Evolutionary conservation across 306 rosid genomes (phyloP).

Genomic region (Lupinus albus): DNA sequence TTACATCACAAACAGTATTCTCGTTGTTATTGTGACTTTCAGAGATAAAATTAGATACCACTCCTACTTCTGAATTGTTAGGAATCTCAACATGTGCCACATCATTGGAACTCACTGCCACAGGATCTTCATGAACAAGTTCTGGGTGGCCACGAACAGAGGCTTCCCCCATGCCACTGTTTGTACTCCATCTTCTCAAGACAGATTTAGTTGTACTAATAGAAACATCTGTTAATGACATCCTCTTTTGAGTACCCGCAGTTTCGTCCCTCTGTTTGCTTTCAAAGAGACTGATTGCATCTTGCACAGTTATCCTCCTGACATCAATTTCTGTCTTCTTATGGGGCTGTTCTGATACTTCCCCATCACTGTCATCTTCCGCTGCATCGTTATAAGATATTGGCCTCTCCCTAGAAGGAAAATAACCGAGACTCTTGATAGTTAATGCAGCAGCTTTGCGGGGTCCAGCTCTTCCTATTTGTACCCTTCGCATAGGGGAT

Average conservation of each 20-base stretch:
- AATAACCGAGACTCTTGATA: slow-evolving; percentile 77
- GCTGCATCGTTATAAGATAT: slow-evolving; percentile 54
- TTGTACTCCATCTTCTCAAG: slow-evolving; percentile 93
- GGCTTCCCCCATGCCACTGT: slow-evolving; percentile 65
- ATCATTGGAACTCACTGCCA: slow-evolving; percentile 49
- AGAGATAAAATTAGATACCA: slow-evolving; percentile 50
- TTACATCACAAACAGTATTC: slow-evolving; percentile 45
- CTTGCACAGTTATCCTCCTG: slow-evolving; percentile 89
- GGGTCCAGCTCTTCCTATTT: slow-evolving; percentile 85
- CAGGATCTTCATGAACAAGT: slow-evolving; percentile 52
- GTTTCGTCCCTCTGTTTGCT: slow-evolving; percentile 78
- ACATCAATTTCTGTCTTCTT: slow-evolving; percentile 75
- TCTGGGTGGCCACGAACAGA: slow-evolving; percentile 61
- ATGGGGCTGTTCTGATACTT: slow-evolving; percentile 55
- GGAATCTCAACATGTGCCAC: slow-evolving; percentile 42
- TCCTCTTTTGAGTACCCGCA: slow-evolving; percentile 62
- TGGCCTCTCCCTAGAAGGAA: slow-evolving; percentile 67
- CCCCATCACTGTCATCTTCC: slow-evolving; percentile 65
- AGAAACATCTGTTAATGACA: slow-evolving; percentile 64
- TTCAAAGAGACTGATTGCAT: slow-evolving; percentile 90
- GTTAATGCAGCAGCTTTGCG: slow-evolving; percentile 87
- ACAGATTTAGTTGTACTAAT: slow-evolving; percentile 74
- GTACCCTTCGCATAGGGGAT: slow-evolving; percentile 95
- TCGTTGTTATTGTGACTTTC: slow-evolving; percentile 45
- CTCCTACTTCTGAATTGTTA: slow-evolving; percentile 45